These are phyloP conservation scores for Mycena sp. DNA, from an alignment of 1,284 basidiomycete genomes.

Conservation along the genomic window DNA sequence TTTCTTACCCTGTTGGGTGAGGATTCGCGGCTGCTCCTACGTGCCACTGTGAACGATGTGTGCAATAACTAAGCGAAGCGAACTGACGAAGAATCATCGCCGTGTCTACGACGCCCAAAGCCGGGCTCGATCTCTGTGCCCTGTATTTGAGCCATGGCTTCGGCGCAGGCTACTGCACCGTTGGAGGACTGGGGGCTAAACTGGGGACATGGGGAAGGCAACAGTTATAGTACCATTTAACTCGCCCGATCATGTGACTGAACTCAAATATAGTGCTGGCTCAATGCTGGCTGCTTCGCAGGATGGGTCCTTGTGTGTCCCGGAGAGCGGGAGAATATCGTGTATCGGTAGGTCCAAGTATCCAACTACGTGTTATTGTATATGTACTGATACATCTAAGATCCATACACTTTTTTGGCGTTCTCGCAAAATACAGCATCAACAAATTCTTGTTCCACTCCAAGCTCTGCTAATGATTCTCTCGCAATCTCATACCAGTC, in stretches of 20 bases:
- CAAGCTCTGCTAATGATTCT: constrained; percentile 84
- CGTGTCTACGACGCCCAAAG: constrained; percentile 34
- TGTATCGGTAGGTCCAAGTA: no score
- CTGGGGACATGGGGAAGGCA: no score
- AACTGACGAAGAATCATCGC: constrained; percentile 46
- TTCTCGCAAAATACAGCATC: constrained; percentile 78
- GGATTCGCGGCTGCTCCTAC: constrained; percentile 64
- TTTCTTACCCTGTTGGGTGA: constrained; percentile 55
- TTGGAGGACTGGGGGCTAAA: no score
- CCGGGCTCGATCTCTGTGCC: constrained; percentile 26
- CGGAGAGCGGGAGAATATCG: neutral
- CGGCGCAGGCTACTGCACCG: no score
- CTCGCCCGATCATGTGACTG: no score
- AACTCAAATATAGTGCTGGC: no score
- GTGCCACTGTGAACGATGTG: constrained; percentile 18
- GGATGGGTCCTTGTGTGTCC: constrained; percentile 8
- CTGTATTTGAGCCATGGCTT: constrained; percentile 18
- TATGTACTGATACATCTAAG: constrained; percentile 16
- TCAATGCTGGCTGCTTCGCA: no score
- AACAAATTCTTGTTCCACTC: constrained; percentile 79
- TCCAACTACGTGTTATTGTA: no score
- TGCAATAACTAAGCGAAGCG: no score
- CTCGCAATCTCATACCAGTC: constrained; percentile 88
- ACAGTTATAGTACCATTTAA: no score
- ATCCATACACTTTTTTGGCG: constrained; percentile 70